Evolutionary conservation across 441 rosid species (phyloP).

Genomic region (Euphorbia corollata): DNA sequence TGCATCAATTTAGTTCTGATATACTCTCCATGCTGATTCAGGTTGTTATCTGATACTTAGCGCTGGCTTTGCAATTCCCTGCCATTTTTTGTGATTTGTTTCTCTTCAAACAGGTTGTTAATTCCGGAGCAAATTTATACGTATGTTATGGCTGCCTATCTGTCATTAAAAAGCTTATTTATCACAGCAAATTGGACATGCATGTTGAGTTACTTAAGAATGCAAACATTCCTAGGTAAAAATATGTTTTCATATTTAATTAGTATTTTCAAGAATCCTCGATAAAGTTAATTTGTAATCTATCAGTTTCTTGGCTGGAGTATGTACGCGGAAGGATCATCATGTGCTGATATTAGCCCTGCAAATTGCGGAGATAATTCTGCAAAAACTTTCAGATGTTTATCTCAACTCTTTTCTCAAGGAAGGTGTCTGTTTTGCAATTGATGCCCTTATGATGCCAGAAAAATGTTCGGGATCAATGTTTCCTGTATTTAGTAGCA

Average conservation of each 20-base stretch:
- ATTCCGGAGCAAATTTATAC: slow-evolving; percentile 72
- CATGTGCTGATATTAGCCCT: slow-evolving; percentile 73
- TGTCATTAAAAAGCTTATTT: slow-evolving; percentile 58
- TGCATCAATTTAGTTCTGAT: slow-evolving; percentile 59
- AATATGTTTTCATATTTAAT: slow-evolving; percentile 19
- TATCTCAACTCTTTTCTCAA: slow-evolving; percentile 65
- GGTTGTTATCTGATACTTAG: slow-evolving; percentile 38
- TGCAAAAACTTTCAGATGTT: slow-evolving; percentile 60
- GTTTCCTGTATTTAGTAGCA: slow-evolving; percentile 40
- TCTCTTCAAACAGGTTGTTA: slow-evolving; percentile 54
- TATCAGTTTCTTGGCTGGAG: slow-evolving; percentile 87
- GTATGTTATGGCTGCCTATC: slow-evolving; percentile 80
- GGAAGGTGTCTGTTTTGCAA: slow-evolving; percentile 83
- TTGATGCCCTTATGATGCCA: slow-evolving; percentile 56
- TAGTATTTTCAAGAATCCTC: slow-evolving; percentile 7
- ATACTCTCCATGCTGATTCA: slow-evolving; percentile 67
- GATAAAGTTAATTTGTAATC: slow-evolving; percentile 19
- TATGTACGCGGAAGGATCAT: slow-evolving; percentile 75
- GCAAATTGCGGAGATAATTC: slow-evolving; percentile 59
- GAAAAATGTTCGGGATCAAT: slow-evolving; percentile 46
- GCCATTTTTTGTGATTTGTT: slow-evolving; percentile 18
- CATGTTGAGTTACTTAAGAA: slow-evolving; percentile 56
- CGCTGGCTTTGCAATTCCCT: slow-evolving; percentile 9
- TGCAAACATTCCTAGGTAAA: slow-evolving; percentile 80
- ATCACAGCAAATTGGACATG: slow-evolving; percentile 58